Evolutionary conservation across 192 early-diverging fungal genomes (phyloP), one percentile per base, ranked within the genome.

Genomic region (Ramicandelaber brevisporus): DNA sequence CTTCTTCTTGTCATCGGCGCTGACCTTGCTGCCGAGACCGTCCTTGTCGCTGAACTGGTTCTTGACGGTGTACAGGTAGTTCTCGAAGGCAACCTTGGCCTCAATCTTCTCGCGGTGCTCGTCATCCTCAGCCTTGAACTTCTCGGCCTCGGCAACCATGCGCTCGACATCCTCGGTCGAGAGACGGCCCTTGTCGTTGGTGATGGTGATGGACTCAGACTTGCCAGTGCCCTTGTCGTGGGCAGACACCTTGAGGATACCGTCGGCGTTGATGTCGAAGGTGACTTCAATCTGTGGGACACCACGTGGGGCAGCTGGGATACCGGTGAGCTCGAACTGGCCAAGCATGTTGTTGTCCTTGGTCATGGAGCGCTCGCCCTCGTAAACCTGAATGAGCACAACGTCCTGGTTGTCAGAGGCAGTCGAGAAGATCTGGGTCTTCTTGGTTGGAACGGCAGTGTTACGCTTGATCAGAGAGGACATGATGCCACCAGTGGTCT

Each of bases 271-370:
- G 39, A 95, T 68, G 47, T 88, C 84, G 43, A 95, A 95, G 26
- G 83, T 81, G 19, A 95, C 88, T 50, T 96, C 89, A 29, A 96
- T 82, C 62, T 96, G 89, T 29, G 89, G 89, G 25, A 82, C 76
- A 41, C 89, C 89, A 44, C 86, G 83, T 29, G 84, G 86, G 17
- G 86, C 65, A 37, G 89, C 78, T 16, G 89, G 80, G 46, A 96
- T 83, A 39, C 79, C 69, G 48, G 64, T 85, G 24, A 96, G 70
- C 48, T 96, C 89, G 41, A 96, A 96, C 57, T 89, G 87, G 59
- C 89, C 81, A 35, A 95, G 73, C 18, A 75, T 57, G 65, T 95
- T 84, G 78, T 95, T 95, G 63, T 95, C 78, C 74, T 90, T 95
- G 64, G 86, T 90, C 53, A 90, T 58, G 37, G 79, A 63, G 40